Percentiles rank a stretch among this genome's conserved stretches.
These are phyloP conservation scores for Discostella pseudostelligera DNA, from an alignment of 108 stramenopile species.

Conservation along the genomic window DNA sequence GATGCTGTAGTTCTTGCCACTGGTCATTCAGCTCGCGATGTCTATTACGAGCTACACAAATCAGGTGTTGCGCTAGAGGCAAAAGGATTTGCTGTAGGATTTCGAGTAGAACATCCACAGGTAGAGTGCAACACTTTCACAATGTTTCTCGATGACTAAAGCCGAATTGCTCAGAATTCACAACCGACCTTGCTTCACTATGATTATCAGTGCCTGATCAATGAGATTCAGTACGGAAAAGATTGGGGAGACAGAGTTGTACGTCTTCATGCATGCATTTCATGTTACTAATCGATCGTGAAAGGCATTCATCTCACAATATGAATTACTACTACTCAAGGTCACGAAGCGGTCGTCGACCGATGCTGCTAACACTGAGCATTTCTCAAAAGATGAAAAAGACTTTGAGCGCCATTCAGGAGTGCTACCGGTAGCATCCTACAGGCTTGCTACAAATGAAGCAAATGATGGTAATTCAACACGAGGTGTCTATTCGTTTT, in stretches of 20 bases:
- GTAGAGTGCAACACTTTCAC: background rate
- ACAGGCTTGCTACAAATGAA: slow-evolving; percentile 84
- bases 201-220: slow-evolving; percentile 65
- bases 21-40: slow-evolving; percentile 91
- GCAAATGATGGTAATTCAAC: slow-evolving; percentile 64
- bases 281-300: background rate
- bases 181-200: background rate
- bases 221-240: slow-evolving; percentile 84
- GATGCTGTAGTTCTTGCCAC: slow-evolving; percentile 89
- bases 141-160: no score
- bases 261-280: slow-evolving; percentile 4
- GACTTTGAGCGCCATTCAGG: slow-evolving; percentile 43
- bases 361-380: slow-evolving; percentile 61
- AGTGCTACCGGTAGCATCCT: slow-evolving; percentile 82
- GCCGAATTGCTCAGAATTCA: background rate
- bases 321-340: background rate
- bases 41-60: slow-evolving; percentile 80
- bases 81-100: slow-evolving; percentile 95
- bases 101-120: slow-evolving; percentile 90
- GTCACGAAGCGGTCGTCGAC: slow-evolving; percentile 66
- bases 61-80: slow-evolving; percentile 76
- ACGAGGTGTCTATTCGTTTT: slow-evolving; percentile 78
- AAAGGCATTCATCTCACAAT: background rate
- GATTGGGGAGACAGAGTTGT: slow-evolving; percentile 74
- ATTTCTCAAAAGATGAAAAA: slow-evolving; percentile 36